Evolutionary conservation across 2,329 filamentous ascomycete genomes (phyloP), one percentile per base, ranked within the genome.

Genomic region (Leptodontidium sp.): DNA sequence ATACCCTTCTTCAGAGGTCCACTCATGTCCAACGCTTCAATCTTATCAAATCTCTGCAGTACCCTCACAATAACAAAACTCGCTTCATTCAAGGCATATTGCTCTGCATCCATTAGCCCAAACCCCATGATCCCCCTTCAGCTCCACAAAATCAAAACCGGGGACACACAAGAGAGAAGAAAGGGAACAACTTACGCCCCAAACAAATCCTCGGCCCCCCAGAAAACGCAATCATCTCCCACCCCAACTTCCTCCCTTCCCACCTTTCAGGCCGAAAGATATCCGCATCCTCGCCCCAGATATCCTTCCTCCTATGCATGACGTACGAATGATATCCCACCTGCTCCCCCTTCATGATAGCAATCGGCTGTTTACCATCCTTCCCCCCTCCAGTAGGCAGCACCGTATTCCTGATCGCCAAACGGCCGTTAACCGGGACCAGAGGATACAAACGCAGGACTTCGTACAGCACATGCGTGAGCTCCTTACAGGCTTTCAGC

Each of bases 151-250:
- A 32, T 32, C 29, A 32, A 4, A 32, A 3, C 29, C 3, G 29
- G 29, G 29, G 29, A 32, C 29, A 32, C 29, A 6, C 6, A 32
- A 74, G 50, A 71, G 67, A 72, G 55, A 53, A 32, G 21, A n/a
- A 68, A 73, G 32, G 74, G 67, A 55, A 71, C 74, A 52, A 80
- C 78, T 74, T 71, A 77, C 64, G 79, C 72, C 93, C 93, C 1
- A 96, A 90, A 69, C 91, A 93, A 0, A 90, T 85, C 6, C 91
- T 81, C 0, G 91, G 89, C 0, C 91, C 91, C 17, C 88, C 82
- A 73, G 89, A 92, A 76, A 96, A 96, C 0, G 90, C 90, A 61
- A 92, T 90, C 69, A 92, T 93, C 0, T 92, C 93, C 81, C 95
- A 92, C 38, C 87, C 81, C 0, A 88, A 71, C 0, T 90, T 94